Conservation (phyloP, 2,329 filamentous ascomycete genomes). For the Periconia macrospinosa region DNA sequence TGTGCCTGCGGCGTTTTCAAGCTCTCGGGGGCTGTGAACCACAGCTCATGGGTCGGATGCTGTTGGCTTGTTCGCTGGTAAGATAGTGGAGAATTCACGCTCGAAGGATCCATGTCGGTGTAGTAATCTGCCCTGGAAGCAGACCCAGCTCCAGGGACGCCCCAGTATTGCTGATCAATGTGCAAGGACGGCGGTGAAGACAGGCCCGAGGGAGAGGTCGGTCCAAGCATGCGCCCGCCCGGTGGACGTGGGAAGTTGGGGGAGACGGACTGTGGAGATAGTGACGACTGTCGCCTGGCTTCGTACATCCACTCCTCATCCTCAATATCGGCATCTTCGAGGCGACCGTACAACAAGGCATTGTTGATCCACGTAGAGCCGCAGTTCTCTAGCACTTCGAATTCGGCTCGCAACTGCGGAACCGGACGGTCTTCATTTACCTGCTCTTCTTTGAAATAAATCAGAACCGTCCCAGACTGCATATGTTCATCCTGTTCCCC, state of each 20-base stretch:
- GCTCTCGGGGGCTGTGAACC: conserved; percentile 61
- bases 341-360: conserved; percentile 37
- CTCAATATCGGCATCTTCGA: conserved; percentile 31
- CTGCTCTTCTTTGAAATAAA: conserved; percentile 46
- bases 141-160: conserved; percentile 13
- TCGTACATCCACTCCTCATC: conserved; percentile 34
- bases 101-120: conserved; percentile 9
- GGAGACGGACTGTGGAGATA: conserved; percentile 13
- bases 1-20: conserved; percentile 50
- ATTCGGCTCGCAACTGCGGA: conserved; percentile 39
- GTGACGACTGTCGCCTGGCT: conserved; percentile 23
- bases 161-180: conserved; percentile 30
- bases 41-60: conserved; percentile 54
- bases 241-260: conserved; percentile 16
- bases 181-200: conserved; percentile 31
- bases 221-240: conserved; percentile 26
- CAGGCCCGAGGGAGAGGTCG: conserved; percentile 25
- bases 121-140: conserved; percentile 19
- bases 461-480: conserved; percentile 41
- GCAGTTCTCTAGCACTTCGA: conserved; percentile 38
- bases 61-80: conserved; percentile 11
- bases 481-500: conserved; percentile 42
- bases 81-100: conserved; percentile 13
- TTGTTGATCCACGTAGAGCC: conserved; percentile 43
- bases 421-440: conserved; percentile 35